Evolutionary conservation across 108 stramenopile genomes (phyloP), one percentile per base, ranked within the genome.

Genomic region (Nitzschia putrida): DNA sequence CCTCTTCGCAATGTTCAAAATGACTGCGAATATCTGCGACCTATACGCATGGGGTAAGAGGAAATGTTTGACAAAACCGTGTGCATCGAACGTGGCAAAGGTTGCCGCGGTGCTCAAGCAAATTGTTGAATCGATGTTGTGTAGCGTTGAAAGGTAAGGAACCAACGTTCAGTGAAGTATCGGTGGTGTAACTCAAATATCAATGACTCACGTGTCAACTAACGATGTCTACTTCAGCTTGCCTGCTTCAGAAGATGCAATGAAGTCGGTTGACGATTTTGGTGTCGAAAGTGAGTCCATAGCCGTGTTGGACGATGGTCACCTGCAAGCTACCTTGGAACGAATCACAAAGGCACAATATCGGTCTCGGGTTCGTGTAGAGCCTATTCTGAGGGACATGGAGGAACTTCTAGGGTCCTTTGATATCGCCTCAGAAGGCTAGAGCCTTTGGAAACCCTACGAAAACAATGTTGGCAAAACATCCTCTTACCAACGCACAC

Each of bases 11-110:
- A 10, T 86, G 25, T 71, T 85, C 7, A 73, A 80, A 64, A 93
- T 87, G 66, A 77, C 76, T 65, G 78, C 77, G 24, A 73, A 64
- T 10, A 60, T 82, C 9, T 84, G 86, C 51, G 49, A 72, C 12
- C 34, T 77, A 26, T 93, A 83, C 64, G 89, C 87, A 47, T 93
- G 92, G 92, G 92, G 89, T 38, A 87, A 82, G 56, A 78, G 89
- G 26, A 93, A 90, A 64, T 74, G 73, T 10, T 59, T 64, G 14
- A 88, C 88, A 3, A 90, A 88, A 61, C 74, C 52, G 44, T 68
- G 73, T 34, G 82, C 88, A 21, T 73, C 61, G 22, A 84, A 84
- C 20, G 59, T 93, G 58, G 80, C 84, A 1, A 50, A 72, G 10
- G 23, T 88, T 51, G 85, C 83, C 1, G 49, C 60, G 39, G 65